Evolutionary conservation across 495 filamentous ascomycete genomes (phyloP), one percentile per base, ranked within the genome.

Genomic region (Hypoxylon fuscum): DNA sequence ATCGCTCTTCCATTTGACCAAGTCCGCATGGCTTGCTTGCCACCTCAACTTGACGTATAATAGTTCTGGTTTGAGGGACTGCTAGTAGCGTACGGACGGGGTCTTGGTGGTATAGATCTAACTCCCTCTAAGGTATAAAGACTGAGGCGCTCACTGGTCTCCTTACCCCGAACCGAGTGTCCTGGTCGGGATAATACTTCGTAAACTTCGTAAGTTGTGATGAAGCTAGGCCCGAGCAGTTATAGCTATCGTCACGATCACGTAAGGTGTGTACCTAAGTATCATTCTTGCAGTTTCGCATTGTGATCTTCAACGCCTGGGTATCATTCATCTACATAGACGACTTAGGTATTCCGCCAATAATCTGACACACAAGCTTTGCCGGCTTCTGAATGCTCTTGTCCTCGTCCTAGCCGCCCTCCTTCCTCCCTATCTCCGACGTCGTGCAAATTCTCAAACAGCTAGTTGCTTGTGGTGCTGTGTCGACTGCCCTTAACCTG

Each of bases 251-350:
- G 27, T 54, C 60, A 58, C 32, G 14, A 32, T 47, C 37, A 55
- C 54, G 43, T 22, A 58, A 56, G n/a, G n/a, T n/a, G n/a, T n/a
- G n/a, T 31, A 12, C 17, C n/a, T n/a, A 9, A 32, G 9, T 20
- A 59, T 55, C 49, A 53, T 58, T 20, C 10, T 43, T 15, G 44
- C 9, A 43, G 32, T 35, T 12, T 43, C 20, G 44, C 9, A 43
- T 40, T 35, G 29, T 9, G 62, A 59, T 65, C 62, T 62, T 67
- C 59, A 67, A 69, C 69, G 68, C 60, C 64, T 72, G 69, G 69
- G 69, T 72, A 72, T 72, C 69, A 69, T 72, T 69, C 63, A 72
- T 69, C 66, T 69, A 72, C 56, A 43, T 60, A 68, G 61, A 61
- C 44, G 60, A 55, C 46, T 49, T 45, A 56, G n/a, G 54, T 64